Evolutionary conservation across 768 basidiomycete species (phyloP), one percentile per base, ranked within the genome.

Genomic region (Leccinum uliginosum): DNA sequence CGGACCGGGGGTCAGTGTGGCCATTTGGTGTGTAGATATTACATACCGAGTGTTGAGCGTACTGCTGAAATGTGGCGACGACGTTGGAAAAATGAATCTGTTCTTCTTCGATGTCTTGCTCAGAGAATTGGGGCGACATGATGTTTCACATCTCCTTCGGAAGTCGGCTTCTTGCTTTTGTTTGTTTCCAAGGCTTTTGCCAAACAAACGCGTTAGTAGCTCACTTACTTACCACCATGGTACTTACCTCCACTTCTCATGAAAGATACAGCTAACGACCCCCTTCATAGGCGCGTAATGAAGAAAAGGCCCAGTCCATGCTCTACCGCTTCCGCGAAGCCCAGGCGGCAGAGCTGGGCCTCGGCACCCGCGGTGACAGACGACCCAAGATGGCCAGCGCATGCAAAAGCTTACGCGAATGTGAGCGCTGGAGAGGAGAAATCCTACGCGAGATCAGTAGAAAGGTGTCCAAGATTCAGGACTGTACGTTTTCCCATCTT

Each of bases 381-480:
- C 78, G 95, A 38, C 96, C 94, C 45, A 82, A 89, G 53, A 91
- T 98, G 88, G 94, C 96, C 11, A 89, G 87, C 62, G 82, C 85
- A 12, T 95, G 93, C 70, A 95, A 95, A 73, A 94, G 89, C 65
- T 70, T 98, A 64, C 78, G 92, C 35, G 94, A 98, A 49, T 95
- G 93, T 65, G 96, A 99, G 72, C 79, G 93, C 54, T 98, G 94
- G 93, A 76, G 96, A 68, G 96, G 95, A 55, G 96, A 98, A 73
- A 92, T 98, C 19, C 69, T 99, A 54, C 78, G 93, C 44, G 96
- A 99, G 68, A 94, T 98, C 50, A 93, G 91, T 68, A 71, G 96
- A 59, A 98, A 99, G 71, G 96, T 98, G 24, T 93, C 93, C 15
- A 98, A 98, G 74, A 98, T 98, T 47, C 96, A 99, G 72, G 96